Base-by-base conservation (phyloP, 257 asterid genomes). In the Solanum acaule region DNA sequence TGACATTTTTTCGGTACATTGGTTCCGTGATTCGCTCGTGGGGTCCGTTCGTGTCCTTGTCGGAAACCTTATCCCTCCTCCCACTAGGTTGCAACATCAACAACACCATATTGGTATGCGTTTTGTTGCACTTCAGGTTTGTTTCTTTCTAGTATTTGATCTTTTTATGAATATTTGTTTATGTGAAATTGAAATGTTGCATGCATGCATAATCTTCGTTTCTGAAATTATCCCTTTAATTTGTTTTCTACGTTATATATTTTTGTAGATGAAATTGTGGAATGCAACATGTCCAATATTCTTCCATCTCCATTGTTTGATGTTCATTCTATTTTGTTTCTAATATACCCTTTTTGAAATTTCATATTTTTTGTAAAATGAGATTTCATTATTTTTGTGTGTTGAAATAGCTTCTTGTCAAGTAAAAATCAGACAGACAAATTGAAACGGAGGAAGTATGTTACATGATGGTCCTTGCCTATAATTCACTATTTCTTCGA, bases 11-110 rank as follows among this genome's bases (percentile, higher is more conserved):
- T 94, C 96, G 29, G 94, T 94, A 9, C 94, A 98, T 3, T 95
- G 99, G 98, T 88, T 96, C 31, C 93, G 98, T 0, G 98, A 95
- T 85, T 93, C 94, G 31, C 98, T 98, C 12, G 90, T 96, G 6
- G 99, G 99, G 73, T 93, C 98, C 6, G 84, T 97, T 11, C 93
- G 91, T 33, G 92, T 96, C 72, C 76, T 81, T 33, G 77, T 95
- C 89, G 87, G 86, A 78, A 91, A 84, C 22, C 86, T 96, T 7
- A 91, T 93, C 6, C 95, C 95, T 3, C 94, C 95, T 22, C 85
- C 91, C 4, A 44, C 38, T n/a, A 81, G 44, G 13, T 16, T 49
- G 44, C 86, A 81, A 44, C 70, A 81, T 20, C 86, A 29, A 46
- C 85, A 44, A 44, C 86, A 82, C 29, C 86, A 82, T 29, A 89